phyloP scores from a whole-genome alignment of 306 rosid genomes.

The Urtica urens region DNA sequence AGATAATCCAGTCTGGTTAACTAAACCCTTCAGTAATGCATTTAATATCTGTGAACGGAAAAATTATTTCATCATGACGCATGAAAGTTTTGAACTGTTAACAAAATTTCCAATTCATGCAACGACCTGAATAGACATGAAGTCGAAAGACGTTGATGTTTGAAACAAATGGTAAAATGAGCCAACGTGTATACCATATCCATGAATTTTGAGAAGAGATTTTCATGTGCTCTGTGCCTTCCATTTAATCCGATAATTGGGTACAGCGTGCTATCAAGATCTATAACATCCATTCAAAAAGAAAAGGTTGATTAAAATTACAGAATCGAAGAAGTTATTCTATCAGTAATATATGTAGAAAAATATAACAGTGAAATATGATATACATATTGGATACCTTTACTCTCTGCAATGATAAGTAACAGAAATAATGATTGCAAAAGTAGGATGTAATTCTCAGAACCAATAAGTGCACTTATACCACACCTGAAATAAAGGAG shows the following conservation, averaged over 20 bases:
- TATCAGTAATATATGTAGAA: not conserved
- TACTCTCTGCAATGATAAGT: conserved; percentile 45
- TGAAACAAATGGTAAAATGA: conserved; percentile 3
- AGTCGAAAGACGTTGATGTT: conserved; percentile 1
- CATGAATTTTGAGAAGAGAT: conserved; percentile 32
- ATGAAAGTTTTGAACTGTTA: conserved; percentile 11
- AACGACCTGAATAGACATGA: not conserved
- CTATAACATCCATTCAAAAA: conserved; percentile 28
- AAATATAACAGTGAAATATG: not conserved
- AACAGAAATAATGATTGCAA: conserved; percentile 48
- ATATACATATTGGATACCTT: conserved; percentile 33
- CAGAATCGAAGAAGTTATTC: not conserved
- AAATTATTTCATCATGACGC: conserved; percentile 15
- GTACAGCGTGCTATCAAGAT: conserved; percentile 42
- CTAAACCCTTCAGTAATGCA: conserved; percentile 56
- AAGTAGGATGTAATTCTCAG: conserved; percentile 39
- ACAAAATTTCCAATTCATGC: conserved; percentile 3
- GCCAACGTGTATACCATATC: conserved; percentile 33
- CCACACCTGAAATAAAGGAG: conserved; percentile 44
- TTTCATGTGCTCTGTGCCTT: conserved; percentile 26
- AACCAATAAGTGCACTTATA: conserved; percentile 36
- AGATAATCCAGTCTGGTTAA: conserved; percentile 49
- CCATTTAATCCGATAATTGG: conserved; percentile 29
- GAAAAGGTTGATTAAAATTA: not conserved
- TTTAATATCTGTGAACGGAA: conserved; percentile 52